Conservation (phyloP, 2,329 filamentous ascomycete species). For the Aureobasidium sp. region DNA sequence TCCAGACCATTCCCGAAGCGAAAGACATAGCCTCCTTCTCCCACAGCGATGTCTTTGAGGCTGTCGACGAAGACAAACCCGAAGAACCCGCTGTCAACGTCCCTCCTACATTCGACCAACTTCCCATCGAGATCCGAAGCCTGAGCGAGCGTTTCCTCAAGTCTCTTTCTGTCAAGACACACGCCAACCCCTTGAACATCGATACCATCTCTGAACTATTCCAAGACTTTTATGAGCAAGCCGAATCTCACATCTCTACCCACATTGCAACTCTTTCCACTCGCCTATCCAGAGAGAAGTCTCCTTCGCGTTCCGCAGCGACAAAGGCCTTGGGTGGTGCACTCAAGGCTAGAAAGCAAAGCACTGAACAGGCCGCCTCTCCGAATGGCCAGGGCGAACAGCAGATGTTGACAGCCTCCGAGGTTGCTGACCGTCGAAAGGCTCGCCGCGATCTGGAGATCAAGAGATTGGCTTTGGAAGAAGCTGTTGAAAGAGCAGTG, state of each 20-base stretch:
- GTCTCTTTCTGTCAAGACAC: conserved; percentile 76
- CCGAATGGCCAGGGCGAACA: conserved; percentile 49
- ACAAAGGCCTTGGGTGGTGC: conserved; percentile 49
- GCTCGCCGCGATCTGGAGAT: conserved; percentile 69
- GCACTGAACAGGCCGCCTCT: conserved; percentile 26
- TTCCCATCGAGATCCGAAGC: conserved; percentile 89
- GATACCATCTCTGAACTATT: conserved; percentile 79
- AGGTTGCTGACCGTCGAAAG: conserved; percentile 71
- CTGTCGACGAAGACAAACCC: conserved; percentile 22
- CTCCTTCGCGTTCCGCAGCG: conserved; percentile 48
- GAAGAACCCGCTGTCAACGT: conserved; percentile 23
- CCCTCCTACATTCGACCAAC: conserved; percentile 70
- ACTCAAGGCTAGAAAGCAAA: conserved; percentile 35
- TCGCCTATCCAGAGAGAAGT: conserved; percentile 60
- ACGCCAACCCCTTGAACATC: conserved; percentile 73
- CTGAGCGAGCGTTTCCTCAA: conserved; percentile 90
- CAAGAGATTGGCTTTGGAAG: conserved; percentile 70
- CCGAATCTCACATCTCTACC: conserved; percentile 73
- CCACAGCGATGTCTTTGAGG: conserved; percentile 29
- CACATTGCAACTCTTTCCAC: conserved; percentile 76
- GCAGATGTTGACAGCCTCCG: conserved; percentile 84
- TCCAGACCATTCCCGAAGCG: conserved; percentile 39
- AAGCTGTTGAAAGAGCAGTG: conserved; percentile 73
- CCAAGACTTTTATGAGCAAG: conserved; percentile 84
- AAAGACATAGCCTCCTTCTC: conserved; percentile 23